A percentile compares a stretch with the other conserved stretches of the same genome.
Conservation (phyloP, 306 rosid genomes). For the Spatholobus suberectus region DNA sequence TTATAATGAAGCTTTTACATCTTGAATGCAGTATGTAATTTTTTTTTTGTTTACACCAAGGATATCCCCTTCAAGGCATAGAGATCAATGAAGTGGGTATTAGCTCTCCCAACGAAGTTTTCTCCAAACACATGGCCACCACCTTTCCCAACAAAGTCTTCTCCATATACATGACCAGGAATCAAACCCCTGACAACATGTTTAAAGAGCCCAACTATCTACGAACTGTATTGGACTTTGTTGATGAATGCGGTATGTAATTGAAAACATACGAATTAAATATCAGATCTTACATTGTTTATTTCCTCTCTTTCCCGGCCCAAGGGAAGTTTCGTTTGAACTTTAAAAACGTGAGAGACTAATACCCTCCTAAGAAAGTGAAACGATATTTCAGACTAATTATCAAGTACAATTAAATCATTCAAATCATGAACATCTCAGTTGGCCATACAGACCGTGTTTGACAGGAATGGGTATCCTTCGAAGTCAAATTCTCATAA, state of each 20-base stretch:
- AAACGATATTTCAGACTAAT: background rate
- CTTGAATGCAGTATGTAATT: background rate
- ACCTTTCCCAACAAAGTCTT: too few species aligned
- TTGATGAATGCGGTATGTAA: too few species aligned
- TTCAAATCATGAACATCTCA: slow-evolving; percentile 7
- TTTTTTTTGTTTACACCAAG: too few species aligned
- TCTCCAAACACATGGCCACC: too few species aligned
- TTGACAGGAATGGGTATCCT: background rate
- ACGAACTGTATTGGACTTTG: too few species aligned
- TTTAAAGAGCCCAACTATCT: too few species aligned
- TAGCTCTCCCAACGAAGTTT: too few species aligned
- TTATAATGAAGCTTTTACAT: background rate
- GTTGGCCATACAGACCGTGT: background rate
- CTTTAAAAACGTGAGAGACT: background rate
- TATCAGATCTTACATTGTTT: background rate
- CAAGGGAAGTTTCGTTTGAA: background rate
- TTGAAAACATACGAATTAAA: background rate
- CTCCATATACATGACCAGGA: too few species aligned
- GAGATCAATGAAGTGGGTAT: too few species aligned
- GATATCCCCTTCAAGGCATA: too few species aligned
- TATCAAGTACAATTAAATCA: background rate
- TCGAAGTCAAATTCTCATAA: background rate
- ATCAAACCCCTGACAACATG: too few species aligned
- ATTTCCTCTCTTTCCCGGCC: background rate
- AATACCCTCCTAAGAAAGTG: background rate